A percentile compares a stretch with the other conserved stretches of the same genome.
Evolutionary conservation across 352 stramenopile species (phyloP).

Genomic region (Pythium monospermum): DNA sequence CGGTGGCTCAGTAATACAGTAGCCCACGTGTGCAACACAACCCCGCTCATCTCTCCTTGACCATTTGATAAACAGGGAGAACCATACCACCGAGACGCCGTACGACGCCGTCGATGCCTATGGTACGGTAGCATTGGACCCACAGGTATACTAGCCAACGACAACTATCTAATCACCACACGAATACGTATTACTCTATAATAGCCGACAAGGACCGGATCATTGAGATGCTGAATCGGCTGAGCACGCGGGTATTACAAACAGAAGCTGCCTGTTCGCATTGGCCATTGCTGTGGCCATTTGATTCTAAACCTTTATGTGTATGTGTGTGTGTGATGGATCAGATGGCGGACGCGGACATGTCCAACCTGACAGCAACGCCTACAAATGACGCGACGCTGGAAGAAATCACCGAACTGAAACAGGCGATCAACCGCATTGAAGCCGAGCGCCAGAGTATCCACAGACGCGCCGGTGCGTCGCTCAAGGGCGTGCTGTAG

Average conservation of each 20-base stretch:
- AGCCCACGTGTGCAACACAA: background rate
- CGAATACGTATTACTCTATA: background rate
- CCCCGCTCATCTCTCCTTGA: background rate
- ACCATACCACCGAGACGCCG: slow-evolving; percentile 43
- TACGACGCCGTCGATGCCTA: slow-evolving; percentile 81
- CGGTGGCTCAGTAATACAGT: no score
- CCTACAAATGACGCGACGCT: slow-evolving; percentile 72
- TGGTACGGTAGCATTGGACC: no score
- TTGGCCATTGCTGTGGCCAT: no score
- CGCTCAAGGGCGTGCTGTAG: slow-evolving; percentile 76
- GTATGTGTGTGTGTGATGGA: background rate
- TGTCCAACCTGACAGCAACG: slow-evolving; percentile 80
- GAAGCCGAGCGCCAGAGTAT: slow-evolving; percentile 79
- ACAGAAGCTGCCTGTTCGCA: no score
- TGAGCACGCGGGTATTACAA: slow-evolving; percentile 77
- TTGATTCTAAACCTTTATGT: no score
- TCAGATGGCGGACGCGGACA: slow-evolving; percentile 82
- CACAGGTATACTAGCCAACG: no score
- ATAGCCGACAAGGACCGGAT: slow-evolving; percentile 83
- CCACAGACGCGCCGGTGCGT: slow-evolving; percentile 67
- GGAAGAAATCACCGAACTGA: slow-evolving; percentile 75
- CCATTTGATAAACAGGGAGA: slow-evolving; percentile 33
- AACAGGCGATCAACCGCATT: slow-evolving; percentile 67
- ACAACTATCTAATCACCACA: no score
- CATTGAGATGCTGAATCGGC: slow-evolving; percentile 84